Percentiles rank a stretch among this genome's conserved stretches.
Evolutionary conservation across 495 filamentous ascomycete genomes (phyloP).

Genomic region (Neurospora sp.): DNA sequence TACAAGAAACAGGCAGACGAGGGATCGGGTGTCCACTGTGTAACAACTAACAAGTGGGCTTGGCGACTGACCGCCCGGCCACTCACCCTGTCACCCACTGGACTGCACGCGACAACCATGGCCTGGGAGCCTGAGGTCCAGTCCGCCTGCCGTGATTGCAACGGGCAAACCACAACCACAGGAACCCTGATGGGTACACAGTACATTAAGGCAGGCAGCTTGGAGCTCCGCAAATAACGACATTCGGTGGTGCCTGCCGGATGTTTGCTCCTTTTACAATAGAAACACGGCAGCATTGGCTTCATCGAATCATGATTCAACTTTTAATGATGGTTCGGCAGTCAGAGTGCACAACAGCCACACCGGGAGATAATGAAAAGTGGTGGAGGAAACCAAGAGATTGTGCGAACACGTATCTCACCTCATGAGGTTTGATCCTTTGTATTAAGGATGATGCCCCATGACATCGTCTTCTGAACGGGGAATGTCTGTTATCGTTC

Average conservation of each 20-base stretch:
- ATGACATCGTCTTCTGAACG: neutral
- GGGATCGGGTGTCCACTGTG: neutral
- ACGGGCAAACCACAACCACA: neutral
- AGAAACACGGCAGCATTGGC: neutral
- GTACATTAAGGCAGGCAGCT: neutral
- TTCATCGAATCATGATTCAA: neutral
- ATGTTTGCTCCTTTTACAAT: neutral
- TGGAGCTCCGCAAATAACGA: neutral
- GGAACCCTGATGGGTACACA: neutral
- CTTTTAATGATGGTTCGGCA: neutral
- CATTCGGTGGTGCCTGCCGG: neutral
- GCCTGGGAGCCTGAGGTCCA: neutral
- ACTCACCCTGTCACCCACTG: neutral
- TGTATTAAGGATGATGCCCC: neutral
- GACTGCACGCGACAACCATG: neutral
- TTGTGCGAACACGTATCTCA: neutral
- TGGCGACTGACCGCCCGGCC: neutral
- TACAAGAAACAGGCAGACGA: neutral
- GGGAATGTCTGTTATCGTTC: constrained; percentile 12
- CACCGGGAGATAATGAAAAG: neutral
- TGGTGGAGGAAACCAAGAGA: neutral
- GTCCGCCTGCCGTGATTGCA: neutral
- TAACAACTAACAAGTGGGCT: neutral
- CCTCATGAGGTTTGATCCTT: neutral
- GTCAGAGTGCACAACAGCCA: neutral